Evolutionary conservation across 1,284 basidiomycete genomes (phyloP), one percentile per base, ranked within the genome.

Genomic region (Trichosporon ovoides): DNA sequence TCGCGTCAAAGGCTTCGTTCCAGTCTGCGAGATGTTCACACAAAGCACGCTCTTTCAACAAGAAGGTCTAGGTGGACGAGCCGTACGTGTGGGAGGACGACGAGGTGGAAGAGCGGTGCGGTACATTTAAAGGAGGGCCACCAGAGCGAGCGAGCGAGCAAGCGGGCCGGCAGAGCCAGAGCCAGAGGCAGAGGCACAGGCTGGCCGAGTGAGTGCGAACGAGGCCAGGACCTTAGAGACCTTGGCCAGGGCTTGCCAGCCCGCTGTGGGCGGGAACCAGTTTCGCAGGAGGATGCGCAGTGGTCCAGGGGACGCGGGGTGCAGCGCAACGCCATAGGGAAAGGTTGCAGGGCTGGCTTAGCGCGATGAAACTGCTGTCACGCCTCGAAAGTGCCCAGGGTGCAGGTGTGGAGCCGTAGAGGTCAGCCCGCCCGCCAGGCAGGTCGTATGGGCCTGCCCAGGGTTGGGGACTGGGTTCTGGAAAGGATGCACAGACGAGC

Each of bases 271-370:
- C 55, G 61, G 61, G 58, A 62, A 48, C 43, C 49, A 37, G 61
- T 62, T 62, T 62, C 61, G 61, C 53, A 54, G 55, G 56, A 48
- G 53, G 56, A 56, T 57, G 52, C 56, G 40, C 43, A 55, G 59
- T 49, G 55, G 54, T 55, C 51, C 54, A 56, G 40, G 49, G 58
- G 48, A 53, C n/a, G 43, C 35, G 37, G 24, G 31, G 49, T 49
- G 55, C 19, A 18, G n/a, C 49, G 13, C 18, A 24, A 56, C 54
- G 58, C 52, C 58, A 56, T 52, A 46, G 54, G 40, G 53, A 36
- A 36, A 37, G 43, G 49, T 31, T 52, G 43, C 40, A 56, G 57
- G 60, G 60, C 43, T 49, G 53, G 40, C 34, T 59, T 59, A 57
- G 55, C 55, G 61, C 61, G 53, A 59, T 58, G 55, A 59, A 59